Percentiles rank a stretch among this genome's conserved stretches.
Conservation (phyloP, 2,329 filamentous ascomycete genomes). For the Colletotrichum melonis region DNA sequence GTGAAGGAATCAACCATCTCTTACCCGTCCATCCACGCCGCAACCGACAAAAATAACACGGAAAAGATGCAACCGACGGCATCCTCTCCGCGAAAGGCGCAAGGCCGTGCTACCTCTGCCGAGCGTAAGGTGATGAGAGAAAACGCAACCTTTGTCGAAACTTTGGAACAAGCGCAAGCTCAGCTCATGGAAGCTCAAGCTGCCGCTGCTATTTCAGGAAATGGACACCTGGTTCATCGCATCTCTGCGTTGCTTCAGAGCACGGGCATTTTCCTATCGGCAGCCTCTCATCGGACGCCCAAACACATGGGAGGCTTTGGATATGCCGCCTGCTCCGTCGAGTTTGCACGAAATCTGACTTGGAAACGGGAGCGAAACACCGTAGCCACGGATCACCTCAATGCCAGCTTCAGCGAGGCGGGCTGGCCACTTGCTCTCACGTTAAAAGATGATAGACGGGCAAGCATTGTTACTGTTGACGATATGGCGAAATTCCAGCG, state of each 20-base stretch:
- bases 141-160: constrained; percentile 61
- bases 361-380: constrained; percentile 72
- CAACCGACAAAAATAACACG: constrained; percentile 51
- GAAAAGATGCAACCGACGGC: constrained; percentile 48
- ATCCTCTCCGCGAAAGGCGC: constrained; percentile 50
- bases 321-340: constrained; percentile 72
- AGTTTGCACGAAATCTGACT: constrained; percentile 77
- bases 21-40: constrained; percentile 73
- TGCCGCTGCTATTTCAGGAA: constrained; percentile 62
- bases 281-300: constrained; percentile 62
- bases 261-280: constrained; percentile 74
- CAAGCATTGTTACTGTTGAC: constrained; percentile 58
- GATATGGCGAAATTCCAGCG: constrained; percentile 76
- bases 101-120: constrained; percentile 18
- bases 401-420: constrained; percentile 48
- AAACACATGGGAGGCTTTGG: constrained; percentile 61
- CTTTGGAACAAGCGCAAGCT: constrained; percentile 73
- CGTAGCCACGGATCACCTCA: constrained; percentile 37
- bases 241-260: constrained; percentile 74
- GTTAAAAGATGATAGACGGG: constrained; percentile 45
- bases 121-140: constrained; percentile 43
- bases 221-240: constrained; percentile 71
- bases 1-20: constrained; percentile 94
- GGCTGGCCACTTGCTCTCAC: constrained; percentile 40
- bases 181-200: constrained; percentile 73